These are phyloP conservation scores for Emericellopsis terricola DNA, from an alignment of 495 filamentous ascomycete species.

Conservation along the genomic window DNA sequence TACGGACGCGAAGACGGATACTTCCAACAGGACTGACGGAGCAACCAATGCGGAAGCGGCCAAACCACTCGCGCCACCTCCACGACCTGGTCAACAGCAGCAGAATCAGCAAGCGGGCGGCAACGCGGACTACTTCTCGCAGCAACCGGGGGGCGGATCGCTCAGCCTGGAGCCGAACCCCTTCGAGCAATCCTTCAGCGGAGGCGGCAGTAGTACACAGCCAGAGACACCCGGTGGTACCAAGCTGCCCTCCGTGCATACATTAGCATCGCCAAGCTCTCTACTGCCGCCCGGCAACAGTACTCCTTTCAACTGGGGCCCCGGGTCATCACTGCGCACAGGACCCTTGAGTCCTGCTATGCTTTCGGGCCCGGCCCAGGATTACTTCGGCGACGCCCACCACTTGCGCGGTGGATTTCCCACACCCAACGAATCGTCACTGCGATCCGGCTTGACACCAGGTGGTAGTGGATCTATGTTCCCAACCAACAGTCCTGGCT, in stretches of 20 bases:
- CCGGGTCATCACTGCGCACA: conserved; percentile 69
- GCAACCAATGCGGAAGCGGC: conserved; percentile 21
- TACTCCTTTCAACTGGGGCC: conserved; percentile 59
- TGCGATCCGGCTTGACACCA: conserved; percentile 82
- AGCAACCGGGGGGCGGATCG: conserved; percentile 34
- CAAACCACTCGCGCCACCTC: conserved; percentile 58
- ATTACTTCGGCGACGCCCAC: conserved; percentile 59
- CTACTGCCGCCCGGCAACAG: conserved; percentile 50
- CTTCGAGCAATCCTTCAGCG: conserved; percentile 83
- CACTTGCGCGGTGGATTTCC: conserved; percentile 71
- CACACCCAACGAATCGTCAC: conserved; percentile 94
- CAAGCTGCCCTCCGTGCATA: conserved; percentile 76
- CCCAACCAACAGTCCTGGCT: conserved; percentile 75
- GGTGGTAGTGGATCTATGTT: conserved; percentile 98
- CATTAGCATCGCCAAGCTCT: conserved; percentile 78
- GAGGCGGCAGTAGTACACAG: too few species aligned
- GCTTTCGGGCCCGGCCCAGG: conserved; percentile 68
- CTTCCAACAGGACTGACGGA: conserved; percentile 16
- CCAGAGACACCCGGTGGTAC: conserved; percentile 77
- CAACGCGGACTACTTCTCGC: conserved; percentile 56
- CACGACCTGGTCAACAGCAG: conserved; percentile 43
- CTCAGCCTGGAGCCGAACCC: conserved; percentile 78
- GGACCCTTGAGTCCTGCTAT: conserved; percentile 94
- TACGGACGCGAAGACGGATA: conserved; percentile 20
- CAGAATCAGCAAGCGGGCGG: conserved; percentile 5